Conservation (phyloP, 768 basidiomycete species). For the Solioccasus polychromus region DNA sequence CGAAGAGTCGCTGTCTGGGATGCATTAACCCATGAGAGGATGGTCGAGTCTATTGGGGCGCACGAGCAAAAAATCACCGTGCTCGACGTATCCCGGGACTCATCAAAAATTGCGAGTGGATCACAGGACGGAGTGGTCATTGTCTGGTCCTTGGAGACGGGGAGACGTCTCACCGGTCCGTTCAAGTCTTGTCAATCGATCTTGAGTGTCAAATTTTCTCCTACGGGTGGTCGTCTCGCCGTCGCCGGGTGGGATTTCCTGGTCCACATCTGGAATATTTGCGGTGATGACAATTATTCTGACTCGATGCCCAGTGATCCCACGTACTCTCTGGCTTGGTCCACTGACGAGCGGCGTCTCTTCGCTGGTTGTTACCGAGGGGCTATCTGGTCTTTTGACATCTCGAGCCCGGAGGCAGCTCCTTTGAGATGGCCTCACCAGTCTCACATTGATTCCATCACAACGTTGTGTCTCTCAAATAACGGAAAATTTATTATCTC, state of each 20-base stretch:
- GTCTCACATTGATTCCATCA: slow-evolving; percentile 14
- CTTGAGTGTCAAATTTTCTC: slow-evolving; percentile 21
- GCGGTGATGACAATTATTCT: neutral
- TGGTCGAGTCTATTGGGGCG: slow-evolving; percentile 7
- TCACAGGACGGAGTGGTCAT: slow-evolving; percentile 19
- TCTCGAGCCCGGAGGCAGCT: neutral
- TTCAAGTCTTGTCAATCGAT: slow-evolving; percentile 11
- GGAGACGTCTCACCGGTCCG: slow-evolving; percentile 12
- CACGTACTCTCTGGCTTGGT: slow-evolving; percentile 18
- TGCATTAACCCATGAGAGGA: slow-evolving; percentile 1
- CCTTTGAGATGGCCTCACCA: slow-evolving; percentile 4
- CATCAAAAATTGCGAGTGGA: slow-evolving; percentile 20
- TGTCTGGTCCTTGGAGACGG: slow-evolving; percentile 21
- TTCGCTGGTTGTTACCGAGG: slow-evolving; percentile 16
- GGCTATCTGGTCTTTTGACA: slow-evolving; percentile 13
- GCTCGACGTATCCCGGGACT: slow-evolving; percentile 21
- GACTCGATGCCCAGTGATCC: slow-evolving; percentile 1
- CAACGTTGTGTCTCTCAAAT: slow-evolving; percentile 16
- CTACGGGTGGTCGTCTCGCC: slow-evolving; percentile 18
- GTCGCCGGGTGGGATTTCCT: slow-evolving; percentile 2
- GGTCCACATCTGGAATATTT: slow-evolving; percentile 10
- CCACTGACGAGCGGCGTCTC: slow-evolving; percentile 14
- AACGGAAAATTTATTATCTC: slow-evolving; percentile 21
- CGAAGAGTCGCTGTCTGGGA: slow-evolving; percentile 10
- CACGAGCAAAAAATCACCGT: slow-evolving; percentile 15